Base-by-base conservation (phyloP, 2,329 filamentous ascomycete species). In the Diaporthe citri region DNA sequence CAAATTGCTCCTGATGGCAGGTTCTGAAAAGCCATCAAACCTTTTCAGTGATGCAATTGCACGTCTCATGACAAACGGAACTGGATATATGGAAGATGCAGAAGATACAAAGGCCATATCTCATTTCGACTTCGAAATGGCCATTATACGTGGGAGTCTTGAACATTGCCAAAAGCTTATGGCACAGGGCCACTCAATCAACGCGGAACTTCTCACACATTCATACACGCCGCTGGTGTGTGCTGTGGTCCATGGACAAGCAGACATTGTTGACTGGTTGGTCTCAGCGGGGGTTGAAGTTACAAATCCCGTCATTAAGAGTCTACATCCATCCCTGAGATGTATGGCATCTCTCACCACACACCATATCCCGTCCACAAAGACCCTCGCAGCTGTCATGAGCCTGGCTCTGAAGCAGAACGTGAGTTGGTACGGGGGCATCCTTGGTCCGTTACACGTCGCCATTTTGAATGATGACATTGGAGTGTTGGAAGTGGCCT, bases 21-120 rank as follows among this genome's bases (percentile, higher is more conserved):
- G 57, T 4, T 28, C 57, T 7, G 34, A n/a, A 4, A n/a, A n/a
- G 4, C 34, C 34, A 17, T 41, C 56, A 0, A 8, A 4, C 0
- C 3, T 0, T 8, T 41, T 15, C 3, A 8, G 12, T 41, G 10
- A 6, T 15, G 13, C 1, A 8, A 0, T 60, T 4, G 4, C 20
- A 25, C 22, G 4, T n/a, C 2, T 41, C 2, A 15, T 60, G 56
- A 4, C 22, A 41, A 41, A 1, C 0, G 22, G 25, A 9, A 41
- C 4, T 3, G 34, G 4, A 15, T 2, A 0, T 1, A 2, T 1
- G 1, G 22, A 41, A 0, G 6, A 25, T 4, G 22, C 3, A 2
- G 34, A 15, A 25, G 12, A 17, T 41, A 17, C 36, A 4, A 0
- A 41, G 17, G n/a, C 2, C 2, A 8, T 39, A 0, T 15, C 31